Base-by-base conservation (phyloP, 2,329 filamentous ascomycete species). In the Periconia sp. region DNA sequence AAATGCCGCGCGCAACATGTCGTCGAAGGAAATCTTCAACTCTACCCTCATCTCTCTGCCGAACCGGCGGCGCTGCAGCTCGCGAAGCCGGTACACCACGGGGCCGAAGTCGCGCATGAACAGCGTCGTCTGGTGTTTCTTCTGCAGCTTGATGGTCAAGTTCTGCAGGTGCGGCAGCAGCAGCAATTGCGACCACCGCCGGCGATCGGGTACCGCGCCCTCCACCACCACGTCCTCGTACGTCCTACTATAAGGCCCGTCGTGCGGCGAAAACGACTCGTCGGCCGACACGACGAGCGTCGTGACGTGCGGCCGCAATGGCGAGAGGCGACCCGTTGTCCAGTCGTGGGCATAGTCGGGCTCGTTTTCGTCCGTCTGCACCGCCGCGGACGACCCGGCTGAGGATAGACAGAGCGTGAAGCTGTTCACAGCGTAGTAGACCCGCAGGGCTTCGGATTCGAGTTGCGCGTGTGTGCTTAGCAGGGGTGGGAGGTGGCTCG, bases 11-110 rank as follows among this genome's bases (percentile, higher is more conserved):
- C 41, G 18, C 13, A 60, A 42, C 8, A 56, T 45, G 2, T 18
- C 14, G 31, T 62, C 58, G 42, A 60, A 61, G 3, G 56, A 57
- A 5, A 61, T 48, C 3, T 40, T 41, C 47, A 62, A 56, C 15
- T 13, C 11, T 5, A 37, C 5, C 3, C n/a, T 35, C 18, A 57
- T 47, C 0, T 48, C 27, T 17, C 56, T 20, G 3, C 10, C n/a
- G 5, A 37, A 14, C 6, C 33, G 33, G 6, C 5, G 5, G 2
- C 57, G 52, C 1, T 41, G 35, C n/a, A 15, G 37, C 6, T 19
- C 45, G 20, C 56, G 55, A 3, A 62, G 37, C 13, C 3, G 6
- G 46, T 50, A 51, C 15, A 62, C 15, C n/a, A 60, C 40, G 6
- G 58, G 58, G 15, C 43, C 45, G 20, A 62, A 59, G 35, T 52